A percentile compares a stretch with the other conserved stretches of the same genome.
These are phyloP conservation scores for Didymella sp. DNA, from an alignment of 2,329 filamentous ascomycete species.

Conservation along the genomic window DNA sequence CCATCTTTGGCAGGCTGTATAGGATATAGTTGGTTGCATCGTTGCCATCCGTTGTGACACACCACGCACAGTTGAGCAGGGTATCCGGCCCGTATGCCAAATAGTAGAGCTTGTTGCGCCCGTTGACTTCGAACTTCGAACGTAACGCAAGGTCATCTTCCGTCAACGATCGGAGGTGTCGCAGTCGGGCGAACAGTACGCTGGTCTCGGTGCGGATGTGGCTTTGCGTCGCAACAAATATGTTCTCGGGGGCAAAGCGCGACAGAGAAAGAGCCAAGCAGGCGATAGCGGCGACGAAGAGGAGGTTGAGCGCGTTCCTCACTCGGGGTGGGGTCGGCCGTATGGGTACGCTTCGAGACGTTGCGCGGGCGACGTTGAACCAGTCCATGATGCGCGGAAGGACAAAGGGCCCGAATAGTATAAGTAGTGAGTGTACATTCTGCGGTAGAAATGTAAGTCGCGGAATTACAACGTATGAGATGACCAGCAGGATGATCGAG, in stretches of 20 bases:
- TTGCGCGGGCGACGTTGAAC: constrained; percentile 64
- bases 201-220: constrained; percentile 86
- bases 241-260: constrained; percentile 74
- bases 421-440: constrained; percentile 47
- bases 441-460: constrained; percentile 48
- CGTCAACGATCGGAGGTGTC: constrained; percentile 65
- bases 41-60: constrained; percentile 64
- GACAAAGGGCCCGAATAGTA: constrained; percentile 72
- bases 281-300: constrained; percentile 62
- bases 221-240: constrained; percentile 79
- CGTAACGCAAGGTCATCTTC: constrained; percentile 69
- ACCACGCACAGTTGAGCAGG: constrained; percentile 81
- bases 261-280: constrained; percentile 71
- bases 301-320: constrained; percentile 65
- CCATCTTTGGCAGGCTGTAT: constrained; percentile 77
- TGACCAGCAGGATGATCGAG: constrained; percentile 40
- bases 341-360: constrained; percentile 56
- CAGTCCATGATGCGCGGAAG: constrained; percentile 70
- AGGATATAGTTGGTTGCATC: constrained; percentile 75
- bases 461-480: constrained; percentile 48
- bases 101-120: constrained; percentile 80
- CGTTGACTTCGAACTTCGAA: constrained; percentile 63
- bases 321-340: constrained; percentile 63
- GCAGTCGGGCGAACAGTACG: constrained; percentile 80
- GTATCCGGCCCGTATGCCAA: constrained; percentile 79